Evolutionary conservation across 768 basidiomycete species (phyloP).

Genomic region (Pleurotus citrinopileatus): DNA sequence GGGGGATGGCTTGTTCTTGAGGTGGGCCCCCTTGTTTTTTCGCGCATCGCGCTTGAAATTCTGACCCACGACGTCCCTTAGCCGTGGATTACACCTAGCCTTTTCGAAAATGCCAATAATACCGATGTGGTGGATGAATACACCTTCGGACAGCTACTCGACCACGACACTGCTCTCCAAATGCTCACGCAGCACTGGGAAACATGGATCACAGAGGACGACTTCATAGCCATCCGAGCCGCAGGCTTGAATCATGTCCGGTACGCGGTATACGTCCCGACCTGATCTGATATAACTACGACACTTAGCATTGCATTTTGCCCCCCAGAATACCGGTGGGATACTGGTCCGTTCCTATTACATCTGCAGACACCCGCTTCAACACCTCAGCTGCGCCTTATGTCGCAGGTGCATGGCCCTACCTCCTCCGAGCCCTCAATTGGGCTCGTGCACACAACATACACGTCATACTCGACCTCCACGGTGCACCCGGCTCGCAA

Average conservation of each 20-base stretch:
- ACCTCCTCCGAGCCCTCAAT: slow-evolving; percentile 57
- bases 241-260: slow-evolving; percentile 74
- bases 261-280: slow-evolving; percentile 33
- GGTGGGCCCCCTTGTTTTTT: no score
- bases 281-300: not conserved
- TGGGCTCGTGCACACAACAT: slow-evolving; percentile 64
- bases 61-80: slow-evolving; percentile 20
- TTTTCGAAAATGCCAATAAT: slow-evolving; percentile 63
- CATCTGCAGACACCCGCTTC: slow-evolving; percentile 47
- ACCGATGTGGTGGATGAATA: slow-evolving; percentile 56
- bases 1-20: slow-evolving; percentile 67
- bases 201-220: slow-evolving; percentile 68
- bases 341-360: slow-evolving; percentile 77
- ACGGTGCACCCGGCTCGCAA: slow-evolving; percentile 68
- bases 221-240: slow-evolving; percentile 60
- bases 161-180: slow-evolving; percentile 36
- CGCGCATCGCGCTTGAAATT: no score
- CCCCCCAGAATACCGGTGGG: slow-evolving; percentile 60
- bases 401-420: slow-evolving; percentile 65
- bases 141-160: slow-evolving; percentile 54
- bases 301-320: not conserved
- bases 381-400: slow-evolving; percentile 51
- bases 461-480: slow-evolving; percentile 73
- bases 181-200: slow-evolving; percentile 56
- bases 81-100: slow-evolving; percentile 80